Percentiles rank a stretch among this genome's conserved stretches.
Evolutionary conservation across 495 filamentous ascomycete species (phyloP).

Genomic region (Evansstolkia leycettana): DNA sequence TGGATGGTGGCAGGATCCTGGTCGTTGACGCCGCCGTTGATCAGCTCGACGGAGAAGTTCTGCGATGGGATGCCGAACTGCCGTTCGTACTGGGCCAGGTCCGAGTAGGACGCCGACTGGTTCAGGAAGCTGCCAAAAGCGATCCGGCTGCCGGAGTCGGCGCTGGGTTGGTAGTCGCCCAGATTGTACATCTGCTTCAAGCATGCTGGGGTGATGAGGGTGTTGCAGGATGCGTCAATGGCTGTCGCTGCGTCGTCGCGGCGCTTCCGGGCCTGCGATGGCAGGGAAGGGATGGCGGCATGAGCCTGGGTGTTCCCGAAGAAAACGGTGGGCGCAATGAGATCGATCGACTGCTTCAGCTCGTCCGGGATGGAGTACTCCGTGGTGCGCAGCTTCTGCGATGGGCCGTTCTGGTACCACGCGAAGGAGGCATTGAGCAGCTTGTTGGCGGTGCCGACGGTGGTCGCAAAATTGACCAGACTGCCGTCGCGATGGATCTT

Average conservation of each 20-base stretch:
- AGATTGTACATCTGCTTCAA: slow-evolving; percentile 49
- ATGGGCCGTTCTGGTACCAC: slow-evolving; percentile 20
- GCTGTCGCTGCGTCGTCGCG: slow-evolving; percentile 6
- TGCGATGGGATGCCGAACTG: slow-evolving; percentile 23
- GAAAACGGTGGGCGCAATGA: slow-evolving; percentile 47
- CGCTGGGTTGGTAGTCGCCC: slow-evolving; percentile 32
- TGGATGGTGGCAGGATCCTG: too few species aligned
- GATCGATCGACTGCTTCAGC: slow-evolving; percentile 36
- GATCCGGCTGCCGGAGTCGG: slow-evolving; percentile 33
- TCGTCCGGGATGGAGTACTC: slow-evolving; percentile 51
- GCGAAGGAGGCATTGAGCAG: slow-evolving; percentile 36
- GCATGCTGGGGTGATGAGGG: slow-evolving; percentile 43
- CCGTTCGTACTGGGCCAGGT: slow-evolving; percentile 20
- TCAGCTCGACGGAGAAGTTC: slow-evolving; percentile 44
- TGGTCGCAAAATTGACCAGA: slow-evolving; percentile 37
- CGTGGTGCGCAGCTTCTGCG: slow-evolving; percentile 40
- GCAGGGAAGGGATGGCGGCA: slow-evolving; percentile 6
- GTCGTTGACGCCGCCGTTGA: slow-evolving; percentile 41
- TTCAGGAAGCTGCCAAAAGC: slow-evolving; percentile 48
- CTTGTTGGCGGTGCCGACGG: slow-evolving; percentile 33
- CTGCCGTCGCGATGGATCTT: slow-evolving; percentile 26
- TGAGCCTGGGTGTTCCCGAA: slow-evolving; percentile 37
- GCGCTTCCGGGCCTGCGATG: slow-evolving; percentile 10
- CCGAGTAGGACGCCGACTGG: slow-evolving; percentile 27
- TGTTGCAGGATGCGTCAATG: slow-evolving; percentile 29